Percentiles rank a stretch among this genome's conserved stretches.
These are phyloP conservation scores for Boletellus sp. DNA, from an alignment of 1,284 basidiomycete genomes.

Conservation along the genomic window DNA sequence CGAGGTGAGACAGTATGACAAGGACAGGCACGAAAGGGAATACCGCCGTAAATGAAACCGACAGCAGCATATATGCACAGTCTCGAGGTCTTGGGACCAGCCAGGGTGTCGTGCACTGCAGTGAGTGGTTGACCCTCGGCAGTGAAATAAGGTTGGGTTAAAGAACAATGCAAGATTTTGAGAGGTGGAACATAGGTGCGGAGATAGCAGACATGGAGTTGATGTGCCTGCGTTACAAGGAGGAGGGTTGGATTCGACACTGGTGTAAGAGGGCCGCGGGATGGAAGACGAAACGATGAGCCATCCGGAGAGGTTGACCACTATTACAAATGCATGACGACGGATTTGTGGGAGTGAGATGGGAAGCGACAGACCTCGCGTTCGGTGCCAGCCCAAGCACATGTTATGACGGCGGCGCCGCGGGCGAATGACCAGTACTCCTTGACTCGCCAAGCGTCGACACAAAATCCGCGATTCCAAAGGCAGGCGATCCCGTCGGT, in stretches of 20 bases:
- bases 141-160: constrained; percentile 37
- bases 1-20: constrained; percentile 3
- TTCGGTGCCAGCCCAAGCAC: constrained; percentile 56
- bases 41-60: constrained; percentile 63
- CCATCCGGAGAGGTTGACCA: constrained; percentile 46
- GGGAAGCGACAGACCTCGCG: constrained; percentile 48
- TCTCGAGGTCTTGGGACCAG: constrained; percentile 42
- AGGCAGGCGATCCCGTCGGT: constrained; percentile 59
- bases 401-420: constrained; percentile 56
- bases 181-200: constrained; percentile 39
- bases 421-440: constrained; percentile 54
- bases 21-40: neutral
- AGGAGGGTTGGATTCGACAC: constrained; percentile 49
- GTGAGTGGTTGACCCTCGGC: constrained; percentile 33
- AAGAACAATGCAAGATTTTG: constrained; percentile 47
- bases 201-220: constrained; percentile 48
- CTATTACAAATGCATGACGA: constrained; percentile 30
- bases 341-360: neutral
- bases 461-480: constrained; percentile 54
- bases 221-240: constrained; percentile 56
- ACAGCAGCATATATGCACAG: constrained; percentile 61
- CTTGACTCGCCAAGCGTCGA: constrained; percentile 60
- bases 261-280: constrained; percentile 50
- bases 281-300: constrained; percentile 45
- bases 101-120: constrained; percentile 28